Percentiles rank a stretch among this genome's conserved stretches.
Evolutionary conservation across 495 filamentous ascomycete species (phyloP).

Genomic region (Penicillium fimorum): DNA sequence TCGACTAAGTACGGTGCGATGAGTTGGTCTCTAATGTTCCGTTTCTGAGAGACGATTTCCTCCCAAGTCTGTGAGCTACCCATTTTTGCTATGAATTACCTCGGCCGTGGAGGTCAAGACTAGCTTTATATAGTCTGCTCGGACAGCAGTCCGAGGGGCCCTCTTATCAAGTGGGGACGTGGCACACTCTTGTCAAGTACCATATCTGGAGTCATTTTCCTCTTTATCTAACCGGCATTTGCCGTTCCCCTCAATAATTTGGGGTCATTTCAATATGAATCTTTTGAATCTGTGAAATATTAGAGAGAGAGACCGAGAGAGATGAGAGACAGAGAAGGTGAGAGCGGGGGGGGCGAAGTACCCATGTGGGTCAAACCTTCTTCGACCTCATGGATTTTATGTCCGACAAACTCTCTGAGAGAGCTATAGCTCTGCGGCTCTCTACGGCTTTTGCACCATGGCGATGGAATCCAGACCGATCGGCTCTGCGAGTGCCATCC

Average conservation of each 20-base stretch:
- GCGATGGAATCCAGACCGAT: constrained; percentile 5
- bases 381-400: not conserved
- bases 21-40: constrained; percentile 25
- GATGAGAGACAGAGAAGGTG: not conserved
- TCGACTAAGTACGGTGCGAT: constrained; percentile 33
- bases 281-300: not conserved
- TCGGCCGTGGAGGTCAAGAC: not conserved
- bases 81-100: not conserved
- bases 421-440: not conserved
- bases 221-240: not conserved
- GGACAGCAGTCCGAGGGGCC: constrained; percentile 1
- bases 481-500: constrained; percentile 24
- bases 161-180: constrained; percentile 2
- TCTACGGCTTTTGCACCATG: not conserved
- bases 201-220: not conserved
- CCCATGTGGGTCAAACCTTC: constrained; percentile 7
- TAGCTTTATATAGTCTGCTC: constrained; percentile 1
- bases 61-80: constrained; percentile 26
- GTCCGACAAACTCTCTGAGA: not conserved
- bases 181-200: not conserved
- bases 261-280: not conserved
- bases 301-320: not conserved
- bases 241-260: not conserved
- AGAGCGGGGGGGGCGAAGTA: not conserved
- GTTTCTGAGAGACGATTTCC: constrained; percentile 34